These are phyloP conservation scores for Chaetomidium leptoderma DNA, from an alignment of 495 filamentous ascomycete species.

Conservation along the genomic window DNA sequence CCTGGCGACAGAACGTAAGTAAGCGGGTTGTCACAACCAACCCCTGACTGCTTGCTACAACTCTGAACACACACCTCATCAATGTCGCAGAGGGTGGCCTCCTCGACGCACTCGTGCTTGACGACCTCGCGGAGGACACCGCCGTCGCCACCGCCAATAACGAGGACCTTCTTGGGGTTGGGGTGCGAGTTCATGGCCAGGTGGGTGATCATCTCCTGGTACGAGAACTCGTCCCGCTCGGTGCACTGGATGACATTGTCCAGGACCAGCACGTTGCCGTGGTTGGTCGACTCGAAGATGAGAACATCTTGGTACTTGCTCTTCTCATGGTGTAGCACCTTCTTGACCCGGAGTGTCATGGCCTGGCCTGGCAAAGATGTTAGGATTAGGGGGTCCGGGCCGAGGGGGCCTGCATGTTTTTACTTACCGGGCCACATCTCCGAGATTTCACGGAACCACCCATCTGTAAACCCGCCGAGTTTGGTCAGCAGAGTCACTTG, in stretches of 20 bases:
- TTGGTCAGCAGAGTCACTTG: conserved; percentile 6
- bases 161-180: conserved; percentile 93
- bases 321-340: conserved; percentile 97
- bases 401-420: neutral
- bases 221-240: conserved; percentile 97
- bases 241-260: conserved; percentile 99
- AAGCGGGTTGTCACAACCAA: conserved; percentile 4
- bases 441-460: conserved; percentile 98
- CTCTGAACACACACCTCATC: conserved; percentile 65
- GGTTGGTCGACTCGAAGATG: conserved; percentile 94
- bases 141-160: conserved; percentile 95
- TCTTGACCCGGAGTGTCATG: conserved; percentile 97
- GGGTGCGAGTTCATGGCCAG: conserved; percentile 98
- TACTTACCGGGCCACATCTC: conserved; percentile 85
- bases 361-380: conserved; percentile 61
- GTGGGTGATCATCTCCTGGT: conserved; percentile 99
- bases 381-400: neutral
- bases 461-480: conserved; percentile 56
- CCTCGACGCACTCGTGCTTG: conserved; percentile 91
- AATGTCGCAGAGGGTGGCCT: conserved; percentile 95
- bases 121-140: conserved; percentile 96
- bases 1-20: conserved; percentile 46
- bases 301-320: conserved; percentile 98
- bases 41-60: no score
- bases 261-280: conserved; percentile 94